Conservation (phyloP, 176 grass and related monocot species). For the Pharus latifolius region DNA sequence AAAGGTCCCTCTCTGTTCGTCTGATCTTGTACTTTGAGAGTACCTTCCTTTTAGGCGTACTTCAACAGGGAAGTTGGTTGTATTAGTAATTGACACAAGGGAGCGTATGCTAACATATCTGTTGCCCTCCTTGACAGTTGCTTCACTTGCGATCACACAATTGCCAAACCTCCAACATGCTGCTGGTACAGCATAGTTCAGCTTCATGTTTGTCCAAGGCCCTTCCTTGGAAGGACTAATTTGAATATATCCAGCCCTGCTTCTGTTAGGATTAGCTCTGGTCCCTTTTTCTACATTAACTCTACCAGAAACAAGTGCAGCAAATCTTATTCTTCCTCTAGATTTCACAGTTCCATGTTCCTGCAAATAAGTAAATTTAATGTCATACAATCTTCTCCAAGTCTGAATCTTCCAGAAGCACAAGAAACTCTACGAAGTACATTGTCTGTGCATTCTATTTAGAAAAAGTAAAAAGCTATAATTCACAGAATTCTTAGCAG, state of each 20-base stretch:
- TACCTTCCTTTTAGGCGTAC: slow-evolving; percentile 51
- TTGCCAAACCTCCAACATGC: slow-evolving; percentile 88
- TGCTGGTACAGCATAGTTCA: slow-evolving; percentile 88
- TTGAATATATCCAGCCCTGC: slow-evolving; percentile 68
- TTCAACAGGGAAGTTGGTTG: slow-evolving; percentile 56
- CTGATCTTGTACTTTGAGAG: slow-evolving; percentile 26
- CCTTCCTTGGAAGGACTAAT: slow-evolving; percentile 91
- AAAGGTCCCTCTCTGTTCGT: slow-evolving; percentile 40
- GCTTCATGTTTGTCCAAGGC: slow-evolving; percentile 88
- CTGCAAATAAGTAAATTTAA: slow-evolving; percentile 33
- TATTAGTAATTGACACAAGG: slow-evolving; percentile 81
- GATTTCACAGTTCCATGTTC: slow-evolving; percentile 38
- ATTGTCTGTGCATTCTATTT: neutral
- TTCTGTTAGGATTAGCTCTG: slow-evolving; percentile 14
- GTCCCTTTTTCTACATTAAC: slow-evolving; percentile 29
- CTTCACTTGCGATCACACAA: slow-evolving; percentile 89
- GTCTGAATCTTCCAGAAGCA: slow-evolving; percentile 8
- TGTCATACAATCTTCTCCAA: slow-evolving; percentile 1
- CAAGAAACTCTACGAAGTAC: neutral
- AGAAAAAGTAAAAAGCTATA: neutral
- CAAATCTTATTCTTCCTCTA: slow-evolving; percentile 79
- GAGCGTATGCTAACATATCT: slow-evolving; percentile 83
- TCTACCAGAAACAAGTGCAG: slow-evolving; percentile 59
- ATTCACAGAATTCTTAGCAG: slow-evolving; percentile 2
- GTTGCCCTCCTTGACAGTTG: slow-evolving; percentile 69